Evolutionary conservation across 768 basidiomycete genomes (phyloP).

Genomic region (Candolleomyces eurysporus): DNA sequence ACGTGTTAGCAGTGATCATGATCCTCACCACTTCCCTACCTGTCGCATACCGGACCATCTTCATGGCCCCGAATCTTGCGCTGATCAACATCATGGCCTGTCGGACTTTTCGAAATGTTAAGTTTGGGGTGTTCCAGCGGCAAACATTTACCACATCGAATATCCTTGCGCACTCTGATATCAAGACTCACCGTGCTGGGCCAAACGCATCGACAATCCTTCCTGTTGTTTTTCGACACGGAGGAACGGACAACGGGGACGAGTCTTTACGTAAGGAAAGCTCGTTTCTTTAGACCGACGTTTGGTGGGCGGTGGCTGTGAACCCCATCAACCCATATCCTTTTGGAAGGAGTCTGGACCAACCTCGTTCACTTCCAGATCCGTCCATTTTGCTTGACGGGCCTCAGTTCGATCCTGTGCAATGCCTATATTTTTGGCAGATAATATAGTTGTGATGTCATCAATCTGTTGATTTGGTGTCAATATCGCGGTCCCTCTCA

Average conservation of each 20-base stretch:
- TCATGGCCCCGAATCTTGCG: conserved; percentile 4
- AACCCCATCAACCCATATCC: too few species aligned
- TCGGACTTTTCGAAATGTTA: neutral
- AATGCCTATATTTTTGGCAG: too few species aligned
- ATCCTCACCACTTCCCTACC: neutral
- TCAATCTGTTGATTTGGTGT: too few species aligned
- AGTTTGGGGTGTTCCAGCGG: conserved; percentile 1
- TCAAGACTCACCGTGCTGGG: neutral
- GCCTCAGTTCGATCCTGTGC: too few species aligned
- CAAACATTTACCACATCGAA: neutral
- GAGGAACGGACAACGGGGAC: neutral
- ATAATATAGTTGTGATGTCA: too few species aligned
- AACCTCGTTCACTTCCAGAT: too few species aligned
- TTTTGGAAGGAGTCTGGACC: too few species aligned
- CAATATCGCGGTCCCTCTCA: too few species aligned
- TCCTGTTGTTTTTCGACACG: neutral
- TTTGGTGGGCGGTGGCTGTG: too few species aligned
- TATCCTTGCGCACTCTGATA: neutral
- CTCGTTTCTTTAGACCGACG: too few species aligned
- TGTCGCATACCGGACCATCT: conserved; percentile 1
- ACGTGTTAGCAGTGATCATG: conserved; percentile 6
- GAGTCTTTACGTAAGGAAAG: too few species aligned
- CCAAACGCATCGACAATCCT: neutral
- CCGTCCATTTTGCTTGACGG: too few species aligned
- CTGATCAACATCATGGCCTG: conserved; percentile 9